Percentiles rank a stretch among this genome's conserved stretches.
Evolutionary conservation across 495 filamentous ascomycete species (phyloP).

Genomic region (Massariosphaeria phaeospora): DNA sequence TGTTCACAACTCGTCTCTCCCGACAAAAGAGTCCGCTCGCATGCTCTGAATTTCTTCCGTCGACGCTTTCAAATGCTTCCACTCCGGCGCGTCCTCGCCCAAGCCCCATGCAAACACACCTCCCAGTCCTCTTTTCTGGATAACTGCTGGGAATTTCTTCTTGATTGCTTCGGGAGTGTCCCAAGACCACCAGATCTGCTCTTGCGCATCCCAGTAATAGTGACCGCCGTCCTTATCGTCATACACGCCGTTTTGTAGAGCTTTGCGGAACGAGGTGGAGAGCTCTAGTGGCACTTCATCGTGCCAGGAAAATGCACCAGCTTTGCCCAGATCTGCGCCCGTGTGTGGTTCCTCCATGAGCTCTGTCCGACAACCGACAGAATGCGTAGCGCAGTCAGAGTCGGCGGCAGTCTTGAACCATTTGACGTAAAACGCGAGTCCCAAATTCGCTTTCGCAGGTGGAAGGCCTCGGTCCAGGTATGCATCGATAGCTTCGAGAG

Average conservation of each 20-base stretch:
- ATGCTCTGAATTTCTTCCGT: background rate
- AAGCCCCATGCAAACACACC: constrained; percentile 47
- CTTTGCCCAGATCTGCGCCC: constrained; percentile 60
- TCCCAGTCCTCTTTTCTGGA: constrained; percentile 55
- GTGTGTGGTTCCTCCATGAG: constrained; percentile 60
- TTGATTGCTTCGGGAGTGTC: constrained; percentile 59
- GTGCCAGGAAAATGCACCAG: constrained; percentile 60
- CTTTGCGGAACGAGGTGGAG: constrained; percentile 47
- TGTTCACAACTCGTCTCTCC: background rate
- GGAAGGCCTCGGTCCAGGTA: constrained; percentile 57
- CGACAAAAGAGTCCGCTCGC: background rate
- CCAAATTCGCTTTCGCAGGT: constrained; percentile 58
- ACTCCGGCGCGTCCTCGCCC: constrained; percentile 62
- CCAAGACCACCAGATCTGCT: constrained; percentile 67
- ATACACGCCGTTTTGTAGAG: constrained; percentile 51
- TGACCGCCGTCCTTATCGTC: constrained; percentile 58
- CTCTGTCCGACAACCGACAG: constrained; percentile 59
- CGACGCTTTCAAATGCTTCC: constrained; percentile 52
- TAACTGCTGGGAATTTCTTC: constrained; percentile 58
- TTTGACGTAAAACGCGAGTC: constrained; percentile 69
- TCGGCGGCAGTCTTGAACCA: constrained; percentile 60
- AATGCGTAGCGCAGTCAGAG: constrained; percentile 43
- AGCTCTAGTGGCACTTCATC: constrained; percentile 46
- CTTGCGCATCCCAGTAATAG: constrained; percentile 60
- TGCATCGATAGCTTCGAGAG: constrained; percentile 52